Evolutionary conservation across 306 rosid genomes (phyloP).

Genomic region (Cucumis hystrix): DNA sequence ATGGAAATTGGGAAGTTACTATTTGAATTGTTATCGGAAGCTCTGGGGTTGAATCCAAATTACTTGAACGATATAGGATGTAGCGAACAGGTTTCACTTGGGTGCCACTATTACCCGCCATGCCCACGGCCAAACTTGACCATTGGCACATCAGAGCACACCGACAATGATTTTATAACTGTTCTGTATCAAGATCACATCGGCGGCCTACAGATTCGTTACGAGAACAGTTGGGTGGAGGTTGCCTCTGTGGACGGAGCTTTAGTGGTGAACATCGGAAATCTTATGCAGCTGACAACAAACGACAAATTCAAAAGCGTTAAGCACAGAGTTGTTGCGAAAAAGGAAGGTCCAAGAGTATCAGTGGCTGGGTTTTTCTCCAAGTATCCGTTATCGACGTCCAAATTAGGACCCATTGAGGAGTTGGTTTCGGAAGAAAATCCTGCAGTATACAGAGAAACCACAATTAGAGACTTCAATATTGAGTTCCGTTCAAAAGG

Average conservation of each 20-base stretch:
- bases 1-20: constrained; percentile 11
- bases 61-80: constrained; percentile 12
- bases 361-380: constrained; percentile 8
- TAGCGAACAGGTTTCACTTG: not conserved
- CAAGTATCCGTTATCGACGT: not conserved
- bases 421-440: constrained; percentile 5
- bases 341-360: constrained; percentile 2
- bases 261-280: constrained; percentile 24
- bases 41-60: constrained; percentile 12
- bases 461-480: not conserved
- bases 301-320: constrained; percentile 12
- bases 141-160: constrained; percentile 17
- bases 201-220: constrained; percentile 25
- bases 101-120: constrained; percentile 21
- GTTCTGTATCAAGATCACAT: constrained; percentile 23
- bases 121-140: constrained; percentile 33
- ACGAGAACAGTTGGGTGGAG: constrained; percentile 18
- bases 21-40: constrained; percentile 11
- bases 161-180: constrained; percentile 16
- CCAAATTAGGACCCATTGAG: constrained; percentile 1
- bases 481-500: not conserved
- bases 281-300: constrained; percentile 15
- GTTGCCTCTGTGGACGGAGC: constrained; percentile 17
- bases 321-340: constrained; percentile 10
- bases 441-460: constrained; percentile 3